Base-by-base conservation (phyloP, 148 eudicot genomes). In the Vaccinium macrocarpon region DNA sequence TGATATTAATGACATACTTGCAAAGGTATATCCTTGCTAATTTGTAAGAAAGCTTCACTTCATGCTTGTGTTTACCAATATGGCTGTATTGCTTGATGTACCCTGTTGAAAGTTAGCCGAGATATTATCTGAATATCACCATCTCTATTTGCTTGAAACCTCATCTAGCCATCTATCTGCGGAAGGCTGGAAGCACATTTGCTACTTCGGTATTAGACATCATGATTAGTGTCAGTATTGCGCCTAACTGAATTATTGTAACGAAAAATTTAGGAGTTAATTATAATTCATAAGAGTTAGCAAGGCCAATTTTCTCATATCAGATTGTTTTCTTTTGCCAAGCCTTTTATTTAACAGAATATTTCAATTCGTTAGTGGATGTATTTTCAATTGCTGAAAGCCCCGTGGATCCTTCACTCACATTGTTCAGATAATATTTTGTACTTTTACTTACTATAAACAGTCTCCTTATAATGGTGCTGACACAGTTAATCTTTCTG, bases 1-100 rank as follows among this genome's bases (percentile, higher is more conserved):
- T 53, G 93, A 93, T 90, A 76, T 76, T 52, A 86, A 86, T 85
- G 98, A 95, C 61, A 86, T 91, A 84, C 87, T 97, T 86, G 95
- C 92, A 53, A 94, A 95, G 98, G 99, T 95, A 93, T 83, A 64
- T 74, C 18, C 15, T 29, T 48, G 38, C 42, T 23, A 18, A 53
- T 51, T 78, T 84, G 19, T 70, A n/a, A 29, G 78, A 59, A 75
- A 38, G 19, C 10, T 59, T 87, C 46, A 81, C 32, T 74, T 79
- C 83, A 25, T 85, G 81, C n/a, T 0, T 55, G 53, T 57, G 8
- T 19, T 73, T 50, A 38, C 15, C 21, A 51, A 52, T 70, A 49
- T 82, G 49, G 77, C 76, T 70, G 12, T 27, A 14, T 23, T 50
- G 50, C 29, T 42, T 38, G 51, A 32, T 21, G 32, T 61, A 35